phyloP scores from a whole-genome alignment of 2,329 filamentous ascomycete genomes.

The Cytospora leucostoma region DNA sequence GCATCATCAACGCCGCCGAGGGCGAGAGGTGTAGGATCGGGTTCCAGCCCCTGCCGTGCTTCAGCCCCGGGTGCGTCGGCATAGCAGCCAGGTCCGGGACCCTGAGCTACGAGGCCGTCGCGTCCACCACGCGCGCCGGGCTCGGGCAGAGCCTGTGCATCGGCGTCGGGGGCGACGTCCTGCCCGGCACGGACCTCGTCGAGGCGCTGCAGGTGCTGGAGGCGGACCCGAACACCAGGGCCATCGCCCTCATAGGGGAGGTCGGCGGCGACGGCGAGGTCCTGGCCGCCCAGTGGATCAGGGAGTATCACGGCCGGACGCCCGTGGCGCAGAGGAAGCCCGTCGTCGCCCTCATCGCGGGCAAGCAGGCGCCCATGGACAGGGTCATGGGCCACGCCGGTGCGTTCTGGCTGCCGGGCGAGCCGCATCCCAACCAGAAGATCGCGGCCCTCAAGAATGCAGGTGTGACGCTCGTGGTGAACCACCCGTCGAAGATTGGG shows the following conservation, averaged over 20 bases:
- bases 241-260: constrained; percentile 72
- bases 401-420: constrained; percentile 68
- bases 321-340: constrained; percentile 63
- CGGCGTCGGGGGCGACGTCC: constrained; percentile 74
- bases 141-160: constrained; percentile 77
- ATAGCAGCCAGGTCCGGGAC: constrained; percentile 82
- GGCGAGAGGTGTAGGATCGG: constrained; percentile 66
- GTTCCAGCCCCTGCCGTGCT: constrained; percentile 75
- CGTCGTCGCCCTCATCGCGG: constrained; percentile 71
- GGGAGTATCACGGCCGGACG: constrained; percentile 59
- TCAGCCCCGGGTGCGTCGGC: constrained; percentile 69
- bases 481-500: constrained; percentile 76
- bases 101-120: constrained; percentile 77
- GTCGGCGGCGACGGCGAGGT: constrained; percentile 70
- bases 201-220: constrained; percentile 70
- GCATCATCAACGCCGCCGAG: constrained; percentile 75
- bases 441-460: constrained; percentile 65
- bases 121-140: constrained; percentile 70
- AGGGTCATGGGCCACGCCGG: constrained; percentile 80
- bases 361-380: constrained; percentile 62
- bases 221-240: constrained; percentile 67
- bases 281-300: constrained; percentile 74
- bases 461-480: constrained; percentile 70
- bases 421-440: constrained; percentile 66
- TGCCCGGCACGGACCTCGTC: constrained; percentile 73